Conservation (phyloP, 441 rosid genomes). For the Rhodomyrtus psidioides region DNA sequence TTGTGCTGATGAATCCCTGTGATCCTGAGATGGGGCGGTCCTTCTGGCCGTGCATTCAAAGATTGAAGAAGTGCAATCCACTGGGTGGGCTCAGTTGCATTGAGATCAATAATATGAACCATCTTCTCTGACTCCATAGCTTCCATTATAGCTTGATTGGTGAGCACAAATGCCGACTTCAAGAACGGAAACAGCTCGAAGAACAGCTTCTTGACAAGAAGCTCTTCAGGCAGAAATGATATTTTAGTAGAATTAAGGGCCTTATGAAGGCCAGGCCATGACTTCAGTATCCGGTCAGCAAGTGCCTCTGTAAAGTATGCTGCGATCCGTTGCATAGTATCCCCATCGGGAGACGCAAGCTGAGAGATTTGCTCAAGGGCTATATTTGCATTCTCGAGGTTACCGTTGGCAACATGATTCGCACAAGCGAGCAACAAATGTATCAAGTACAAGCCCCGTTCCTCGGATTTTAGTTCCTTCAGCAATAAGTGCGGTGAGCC, state of each 20-base stretch:
- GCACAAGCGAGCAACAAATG: slow-evolving; percentile 82
- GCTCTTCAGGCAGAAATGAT: slow-evolving; percentile 44
- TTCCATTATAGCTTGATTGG: slow-evolving; percentile 77
- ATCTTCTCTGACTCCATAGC: slow-evolving; percentile 97
- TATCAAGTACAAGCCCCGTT: slow-evolving; percentile 84
- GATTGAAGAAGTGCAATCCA: slow-evolving; percentile 82
- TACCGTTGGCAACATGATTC: slow-evolving; percentile 68
- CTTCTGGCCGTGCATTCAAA: slow-evolving; percentile 63
- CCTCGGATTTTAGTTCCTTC: slow-evolving; percentile 76
- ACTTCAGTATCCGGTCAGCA: slow-evolving; percentile 66
- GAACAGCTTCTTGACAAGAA: slow-evolving; percentile 46
- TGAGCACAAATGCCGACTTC: slow-evolving; percentile 56
- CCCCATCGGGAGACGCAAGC: slow-evolving; percentile 76
- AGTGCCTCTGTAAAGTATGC: slow-evolving; percentile 85
- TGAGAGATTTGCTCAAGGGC: slow-evolving; percentile 75
- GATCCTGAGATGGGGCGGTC: slow-evolving; percentile 90
- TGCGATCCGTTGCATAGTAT: slow-evolving; percentile 88
- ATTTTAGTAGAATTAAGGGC: slow-evolving; percentile 73
- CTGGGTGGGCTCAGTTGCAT: slow-evolving; percentile 67
- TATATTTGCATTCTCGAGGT: slow-evolving; percentile 73
- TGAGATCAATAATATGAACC: slow-evolving; percentile 82
- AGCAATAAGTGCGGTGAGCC: slow-evolving; percentile 58
- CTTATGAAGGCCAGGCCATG: slow-evolving; percentile 86
- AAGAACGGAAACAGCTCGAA: slow-evolving; percentile 73
- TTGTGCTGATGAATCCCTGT: slow-evolving; percentile 78